These are phyloP conservation scores for Crassisporium funariophilum DNA, from an alignment of 768 basidiomycete genomes.

Conservation along the genomic window DNA sequence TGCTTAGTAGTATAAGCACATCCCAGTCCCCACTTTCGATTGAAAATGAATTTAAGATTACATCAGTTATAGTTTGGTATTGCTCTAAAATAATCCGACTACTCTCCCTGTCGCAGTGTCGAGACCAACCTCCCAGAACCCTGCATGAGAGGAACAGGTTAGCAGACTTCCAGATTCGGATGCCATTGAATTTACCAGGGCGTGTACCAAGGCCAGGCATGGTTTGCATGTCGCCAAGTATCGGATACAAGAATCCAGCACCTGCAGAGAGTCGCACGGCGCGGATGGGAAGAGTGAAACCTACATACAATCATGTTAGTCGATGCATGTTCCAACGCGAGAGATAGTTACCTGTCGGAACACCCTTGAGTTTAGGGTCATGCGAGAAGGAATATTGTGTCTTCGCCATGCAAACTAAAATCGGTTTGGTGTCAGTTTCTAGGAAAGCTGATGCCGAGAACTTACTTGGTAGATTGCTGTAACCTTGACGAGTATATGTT, in stretches of 20 bases:
- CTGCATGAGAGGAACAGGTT: slow-evolving; percentile 35
- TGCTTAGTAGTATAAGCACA: no score
- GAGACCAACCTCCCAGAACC: slow-evolving; percentile 90
- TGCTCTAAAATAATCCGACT: slow-evolving; percentile 76
- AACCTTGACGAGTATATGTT: slow-evolving; percentile 91
- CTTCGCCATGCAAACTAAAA: slow-evolving; percentile 92
- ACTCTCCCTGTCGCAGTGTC: slow-evolving; percentile 80
- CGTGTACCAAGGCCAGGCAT: slow-evolving; percentile 96
- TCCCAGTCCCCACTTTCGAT: no score
- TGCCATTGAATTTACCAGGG: slow-evolving; percentile 71
- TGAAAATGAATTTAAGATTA: slow-evolving; percentile 18
- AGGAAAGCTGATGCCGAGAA: slow-evolving; percentile 2
- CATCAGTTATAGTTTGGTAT: slow-evolving; percentile 1
- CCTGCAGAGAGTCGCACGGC: slow-evolving; percentile 88
- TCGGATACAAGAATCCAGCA: slow-evolving; percentile 93
- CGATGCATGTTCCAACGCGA: background rate
- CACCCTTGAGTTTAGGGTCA: slow-evolving; percentile 88
- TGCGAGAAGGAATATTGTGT: slow-evolving; percentile 98
- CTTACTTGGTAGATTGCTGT: slow-evolving; percentile 75
- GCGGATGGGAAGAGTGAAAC: slow-evolving; percentile 92
- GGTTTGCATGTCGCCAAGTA: slow-evolving; percentile 96
- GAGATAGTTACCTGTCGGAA: slow-evolving; percentile 63
- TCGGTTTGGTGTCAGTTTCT: slow-evolving; percentile 12
- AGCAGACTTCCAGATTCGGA: background rate
- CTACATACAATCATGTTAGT: slow-evolving; percentile 35